Evolutionary conservation across 257 asterid genomes (phyloP).

Genomic region (Echites panduratus): DNA sequence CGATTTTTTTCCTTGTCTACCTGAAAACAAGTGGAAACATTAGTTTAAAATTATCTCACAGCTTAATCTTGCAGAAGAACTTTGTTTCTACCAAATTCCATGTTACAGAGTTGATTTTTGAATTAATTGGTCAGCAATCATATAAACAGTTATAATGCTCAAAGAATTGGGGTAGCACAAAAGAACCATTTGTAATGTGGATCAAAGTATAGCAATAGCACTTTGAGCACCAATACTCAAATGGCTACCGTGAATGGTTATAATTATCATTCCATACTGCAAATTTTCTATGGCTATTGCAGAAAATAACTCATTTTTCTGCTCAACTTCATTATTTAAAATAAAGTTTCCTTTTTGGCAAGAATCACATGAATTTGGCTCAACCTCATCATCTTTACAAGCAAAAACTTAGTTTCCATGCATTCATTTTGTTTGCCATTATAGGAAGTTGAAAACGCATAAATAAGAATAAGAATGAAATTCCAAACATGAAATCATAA

Average conservation of each 20-base stretch:
- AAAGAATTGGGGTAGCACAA: too few relatives aligned
- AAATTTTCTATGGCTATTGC: not conserved
- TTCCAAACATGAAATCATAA: not conserved
- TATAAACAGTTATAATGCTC: not conserved
- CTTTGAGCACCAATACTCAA: too few relatives aligned
- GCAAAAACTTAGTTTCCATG: not conserved
- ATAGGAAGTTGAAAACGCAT: not conserved
- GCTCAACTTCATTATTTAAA: not conserved
- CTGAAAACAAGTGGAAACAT: constrained; percentile 27
- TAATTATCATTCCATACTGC: too few relatives aligned
- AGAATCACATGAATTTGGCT: not conserved
- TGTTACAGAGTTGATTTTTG: not conserved
- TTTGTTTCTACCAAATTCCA: not conserved
- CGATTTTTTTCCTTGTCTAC: constrained; percentile 85
- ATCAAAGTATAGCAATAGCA: too few relatives aligned
- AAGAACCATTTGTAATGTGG: too few relatives aligned
- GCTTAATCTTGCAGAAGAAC: not conserved
- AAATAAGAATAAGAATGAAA: not conserved
- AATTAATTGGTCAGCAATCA: not conserved
- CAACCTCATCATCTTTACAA: not conserved
- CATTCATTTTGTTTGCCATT: not conserved
- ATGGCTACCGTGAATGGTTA: too few relatives aligned
- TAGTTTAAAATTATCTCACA: not conserved
- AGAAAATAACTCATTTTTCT: not conserved
- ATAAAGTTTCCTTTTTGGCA: not conserved